Evolutionary conservation across 371 early-diverging fungal genomes (phyloP).

Genomic region (Mortierella sp.): DNA sequence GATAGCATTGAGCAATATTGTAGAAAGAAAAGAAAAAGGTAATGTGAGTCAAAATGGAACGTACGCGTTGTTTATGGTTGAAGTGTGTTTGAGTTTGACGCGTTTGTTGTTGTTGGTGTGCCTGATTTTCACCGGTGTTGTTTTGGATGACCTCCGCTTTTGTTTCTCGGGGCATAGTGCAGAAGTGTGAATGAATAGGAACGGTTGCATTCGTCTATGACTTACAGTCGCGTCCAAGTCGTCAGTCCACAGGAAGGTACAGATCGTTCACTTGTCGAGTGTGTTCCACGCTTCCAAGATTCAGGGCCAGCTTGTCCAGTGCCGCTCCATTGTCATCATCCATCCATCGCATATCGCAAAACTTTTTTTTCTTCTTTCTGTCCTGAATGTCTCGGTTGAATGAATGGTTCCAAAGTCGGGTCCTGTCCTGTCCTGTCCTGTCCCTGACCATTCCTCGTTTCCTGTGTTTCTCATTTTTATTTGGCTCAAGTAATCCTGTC

Average conservation of each 20-base stretch:
- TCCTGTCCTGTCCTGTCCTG: neutral
- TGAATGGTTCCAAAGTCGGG: neutral
- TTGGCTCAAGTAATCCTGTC: too few relatives aligned
- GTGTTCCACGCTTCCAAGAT: neutral
- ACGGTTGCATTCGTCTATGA: neutral
- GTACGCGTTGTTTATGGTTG: neutral
- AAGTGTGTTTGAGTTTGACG: neutral
- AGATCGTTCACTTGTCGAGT: neutral
- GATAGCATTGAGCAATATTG: neutral
- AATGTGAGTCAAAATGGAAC: neutral
- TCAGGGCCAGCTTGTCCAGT: neutral
- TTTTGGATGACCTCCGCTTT: neutral
- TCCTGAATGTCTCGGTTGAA: neutral
- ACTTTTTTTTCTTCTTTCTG: neutral
- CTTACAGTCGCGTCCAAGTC: conserved; percentile 14
- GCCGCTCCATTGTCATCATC: neutral
- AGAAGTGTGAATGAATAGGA: neutral
- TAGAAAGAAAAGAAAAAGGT: neutral
- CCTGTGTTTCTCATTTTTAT: neutral
- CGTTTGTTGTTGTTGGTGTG: neutral
- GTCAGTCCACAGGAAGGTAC: neutral
- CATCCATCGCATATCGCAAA: neutral
- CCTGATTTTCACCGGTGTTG: neutral
- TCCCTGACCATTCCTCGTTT: neutral
- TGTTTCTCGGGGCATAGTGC: neutral